Percentiles rank a stretch among this genome's conserved stretches.
Evolutionary conservation across 805 yeast genomes (phyloP).

Genomic region (Jamesozyma piceae): DNA sequence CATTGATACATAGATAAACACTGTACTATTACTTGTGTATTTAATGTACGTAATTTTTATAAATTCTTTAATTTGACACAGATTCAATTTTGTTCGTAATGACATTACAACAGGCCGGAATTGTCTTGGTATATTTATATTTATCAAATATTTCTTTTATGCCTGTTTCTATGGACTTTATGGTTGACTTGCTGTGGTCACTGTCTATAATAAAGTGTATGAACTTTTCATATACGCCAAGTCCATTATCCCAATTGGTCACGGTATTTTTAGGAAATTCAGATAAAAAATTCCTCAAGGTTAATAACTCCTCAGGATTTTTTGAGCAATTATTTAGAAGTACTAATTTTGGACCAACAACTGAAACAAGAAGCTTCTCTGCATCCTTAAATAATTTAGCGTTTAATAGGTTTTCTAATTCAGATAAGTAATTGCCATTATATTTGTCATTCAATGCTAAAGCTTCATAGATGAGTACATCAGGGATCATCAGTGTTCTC

Average conservation of each 20-base stretch:
- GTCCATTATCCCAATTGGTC: slow-evolving; percentile 47
- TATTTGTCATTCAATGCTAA: slow-evolving; percentile 48
- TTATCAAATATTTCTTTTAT: slow-evolving; percentile 35
- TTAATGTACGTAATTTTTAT: slow-evolving; percentile 2
- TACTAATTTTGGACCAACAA: slow-evolving; percentile 68
- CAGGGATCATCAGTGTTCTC: slow-evolving; percentile 41
- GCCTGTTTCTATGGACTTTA: slow-evolving; percentile 38
- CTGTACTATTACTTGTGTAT: not conserved
- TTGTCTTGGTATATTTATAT: slow-evolving; percentile 24
- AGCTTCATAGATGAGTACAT: slow-evolving; percentile 41
- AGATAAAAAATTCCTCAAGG: slow-evolving; percentile 32
- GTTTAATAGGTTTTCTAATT: slow-evolving; percentile 49
- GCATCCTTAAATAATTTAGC: slow-evolving; percentile 59
- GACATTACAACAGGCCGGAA: slow-evolving; percentile 42
- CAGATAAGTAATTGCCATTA: slow-evolving; percentile 44
- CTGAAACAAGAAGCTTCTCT: slow-evolving; percentile 42
- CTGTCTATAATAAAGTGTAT: slow-evolving; percentile 29
- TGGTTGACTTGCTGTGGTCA: slow-evolving; percentile 14
- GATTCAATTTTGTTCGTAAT: slow-evolving; percentile 38
- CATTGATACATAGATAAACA: slow-evolving; percentile 1
- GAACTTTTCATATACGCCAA: slow-evolving; percentile 48
- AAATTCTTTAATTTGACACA: not conserved
- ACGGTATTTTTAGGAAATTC: slow-evolving; percentile 37
- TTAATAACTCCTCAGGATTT: slow-evolving; percentile 34
- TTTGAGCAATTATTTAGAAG: slow-evolving; percentile 7